Base-by-base conservation (phyloP, 1,139 yeast genomes). In the Lodderomyces beijingensis region DNA sequence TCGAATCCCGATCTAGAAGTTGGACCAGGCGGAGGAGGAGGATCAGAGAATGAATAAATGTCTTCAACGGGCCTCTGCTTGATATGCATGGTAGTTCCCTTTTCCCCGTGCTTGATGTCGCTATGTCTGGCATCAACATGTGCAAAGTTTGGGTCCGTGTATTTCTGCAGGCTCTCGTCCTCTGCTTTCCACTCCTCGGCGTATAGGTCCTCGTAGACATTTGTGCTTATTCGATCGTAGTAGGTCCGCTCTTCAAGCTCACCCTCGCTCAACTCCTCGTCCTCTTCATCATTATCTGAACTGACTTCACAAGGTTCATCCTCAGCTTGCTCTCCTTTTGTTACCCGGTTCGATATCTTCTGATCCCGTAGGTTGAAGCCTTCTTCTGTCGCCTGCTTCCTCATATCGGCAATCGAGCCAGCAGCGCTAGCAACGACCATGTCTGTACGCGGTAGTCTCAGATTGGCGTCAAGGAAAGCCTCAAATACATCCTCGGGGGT, bases 341-440 rank as follows among this genome's bases (percentile, higher is more conserved):
- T 19, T 19, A 19, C 30, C 36, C 4, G 26, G 33, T 11, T 26
- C 32, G 23, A 16, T n/a, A n/a, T n/a, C n/a, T n/a, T n/a, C n/a
- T n/a, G 46, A 2, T 43, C 46, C 18, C 41, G 30, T 8, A 48
- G 41, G 9, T 53, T 45, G 31, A 65, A 59, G 5, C 64, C 62
- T 42, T 64, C 71, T 15, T 53, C 47, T 5, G 32, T 33, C 0
- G 73, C 70, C 38, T 62, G 70, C 5, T 44, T 27, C 34, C 49
- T 51, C 39, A 67, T 50, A 32, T 67, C 74, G 40, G 53, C 55
- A 27, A 68, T 55, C 14, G 71, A 59, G 2, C 73, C 74, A 0
- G 74, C 74, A 5, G 74, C 74, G 46, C 72, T 65, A 6, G 74
- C 74, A 14, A 65, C 54, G 14, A 67, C 72, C 74, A 68, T 68